These are phyloP conservation scores for Perkinsus olseni DNA, from an alignment of 169 alveolate species.

Conservation along the genomic window DNA sequence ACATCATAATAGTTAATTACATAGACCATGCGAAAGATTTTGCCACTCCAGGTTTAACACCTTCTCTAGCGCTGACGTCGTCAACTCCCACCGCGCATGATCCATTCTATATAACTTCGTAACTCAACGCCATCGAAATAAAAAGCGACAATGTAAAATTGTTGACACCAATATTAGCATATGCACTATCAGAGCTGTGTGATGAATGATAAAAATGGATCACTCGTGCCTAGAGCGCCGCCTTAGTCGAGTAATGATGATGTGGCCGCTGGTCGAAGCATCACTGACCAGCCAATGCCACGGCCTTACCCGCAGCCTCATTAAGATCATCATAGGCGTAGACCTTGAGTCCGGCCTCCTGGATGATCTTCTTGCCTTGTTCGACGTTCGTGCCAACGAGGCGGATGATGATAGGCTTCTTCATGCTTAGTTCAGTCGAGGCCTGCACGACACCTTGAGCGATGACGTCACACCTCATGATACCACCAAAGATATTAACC, in stretches of 20 bases:
- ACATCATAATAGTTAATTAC: too few species aligned
- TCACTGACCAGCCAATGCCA: conserved; percentile 50
- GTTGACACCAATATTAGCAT: neutral
- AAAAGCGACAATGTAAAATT: neutral
- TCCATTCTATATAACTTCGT: too few species aligned
- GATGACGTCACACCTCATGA: conserved; percentile 81
- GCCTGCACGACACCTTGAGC: conserved; percentile 81
- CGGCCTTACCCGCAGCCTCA: conserved; percentile 81
- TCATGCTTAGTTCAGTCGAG: conserved; percentile 47
- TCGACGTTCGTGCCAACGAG: conserved; percentile 87
- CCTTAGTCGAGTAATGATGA: neutral
- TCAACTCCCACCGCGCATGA: too few species aligned
- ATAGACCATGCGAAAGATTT: too few species aligned
- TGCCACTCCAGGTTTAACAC: too few species aligned
- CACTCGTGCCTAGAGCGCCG: neutral
- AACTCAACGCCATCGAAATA: too few species aligned
- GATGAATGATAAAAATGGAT: neutral
- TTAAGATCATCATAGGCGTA: conserved; percentile 69
- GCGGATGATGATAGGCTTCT: conserved; percentile 81
- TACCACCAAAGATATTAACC: conserved; percentile 93
- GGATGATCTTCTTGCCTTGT: conserved; percentile 69
- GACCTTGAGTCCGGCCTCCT: conserved; percentile 62
- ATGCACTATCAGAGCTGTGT: neutral
- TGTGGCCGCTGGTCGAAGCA: neutral
- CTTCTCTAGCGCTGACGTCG: too few species aligned